Base-by-base conservation (phyloP, 306 rosid species). In the Citrullus mucosospermus region DNA sequence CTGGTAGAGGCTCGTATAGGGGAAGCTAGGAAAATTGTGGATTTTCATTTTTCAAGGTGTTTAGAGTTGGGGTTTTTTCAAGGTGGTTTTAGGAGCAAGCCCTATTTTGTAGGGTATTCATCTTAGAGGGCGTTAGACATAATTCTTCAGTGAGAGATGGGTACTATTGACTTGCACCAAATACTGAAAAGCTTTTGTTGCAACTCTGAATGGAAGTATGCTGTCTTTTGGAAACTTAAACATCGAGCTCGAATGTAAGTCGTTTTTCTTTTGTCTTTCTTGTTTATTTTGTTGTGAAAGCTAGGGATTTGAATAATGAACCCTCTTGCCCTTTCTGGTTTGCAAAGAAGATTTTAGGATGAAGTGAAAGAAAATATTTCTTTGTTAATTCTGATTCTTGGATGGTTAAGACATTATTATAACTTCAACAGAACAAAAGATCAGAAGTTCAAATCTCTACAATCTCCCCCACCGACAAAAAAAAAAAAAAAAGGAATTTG, bases 1-100 rank as follows among this genome's bases (percentile, higher is more conserved):
- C 99, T 71, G 98, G 99, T 85, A 87, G 99, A 92, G 99, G 99
- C 25, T 96, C 99, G 17, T 96, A 96, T 43, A 88, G 99, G 83
- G 99, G 96, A 72, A 96, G 99, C 88, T 95, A 93, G 97, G 82
- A 53, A 56, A 72, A 68, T 41, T 43, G 70, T 62, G 58, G 28
- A 50, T 41, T 73, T 20, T 39, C 14, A 48, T 16, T 65, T 66
- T 39, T 60, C 60, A 74, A 75, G 77, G 80, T 6, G n/a, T 78
- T 78, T 38, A 65, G 48, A 62, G 78, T 79, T 68, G 54, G 18
- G 54, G 80, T 34, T 11, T 54, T 65, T 63, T 48, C 60, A 48
- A 65, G 46, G 70, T 66, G 10, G 30, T 44, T 78, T 15, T 44
- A 60, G 72, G 60, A 48, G 50, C 54, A 12, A 41, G 34, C 56